A percentile compares a stretch with the other conserved stretches of the same genome.
Evolutionary conservation across 2,329 filamentous ascomycete genomes (phyloP).

Genomic region (Epicoccum sorghinum): DNA sequence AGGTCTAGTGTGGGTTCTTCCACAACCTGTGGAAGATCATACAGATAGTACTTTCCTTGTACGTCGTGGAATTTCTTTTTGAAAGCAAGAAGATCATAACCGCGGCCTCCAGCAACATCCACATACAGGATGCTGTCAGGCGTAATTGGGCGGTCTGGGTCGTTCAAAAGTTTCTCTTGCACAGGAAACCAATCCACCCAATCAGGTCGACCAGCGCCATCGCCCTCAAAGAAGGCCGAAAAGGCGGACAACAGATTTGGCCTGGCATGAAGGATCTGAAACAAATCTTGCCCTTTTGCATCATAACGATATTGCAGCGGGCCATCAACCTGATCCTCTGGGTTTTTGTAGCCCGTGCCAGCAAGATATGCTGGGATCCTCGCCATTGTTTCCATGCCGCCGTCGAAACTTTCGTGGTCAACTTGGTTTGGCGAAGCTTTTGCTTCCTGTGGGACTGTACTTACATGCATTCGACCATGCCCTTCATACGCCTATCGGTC

Average conservation of each 20-base stretch:
- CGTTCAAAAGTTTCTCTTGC: conserved; percentile 2
- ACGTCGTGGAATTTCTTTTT: background rate
- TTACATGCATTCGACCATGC: conserved; percentile 11
- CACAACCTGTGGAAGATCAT: background rate
- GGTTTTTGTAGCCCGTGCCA: conserved; percentile 28
- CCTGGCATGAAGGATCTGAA: background rate
- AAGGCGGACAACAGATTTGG: background rate
- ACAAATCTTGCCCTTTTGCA: background rate
- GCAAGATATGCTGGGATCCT: conserved; percentile 29
- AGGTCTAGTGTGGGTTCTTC: conserved; percentile 1
- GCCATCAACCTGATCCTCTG: conserved; percentile 26
- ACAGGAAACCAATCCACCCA: conserved; percentile 9
- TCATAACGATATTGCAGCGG: conserved; percentile 25
- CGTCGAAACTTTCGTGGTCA: background rate
- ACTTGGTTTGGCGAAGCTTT: background rate
- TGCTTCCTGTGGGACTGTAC: background rate
- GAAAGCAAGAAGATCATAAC: conserved; percentile 15
- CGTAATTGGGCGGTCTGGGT: background rate
- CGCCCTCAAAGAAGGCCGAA: conserved; percentile 4
- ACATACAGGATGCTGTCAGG: conserved; percentile 7
- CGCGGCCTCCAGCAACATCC: conserved; percentile 16
- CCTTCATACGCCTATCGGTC: background rate
- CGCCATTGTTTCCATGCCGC: conserved; percentile 2
- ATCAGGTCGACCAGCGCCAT: conserved; percentile 1
- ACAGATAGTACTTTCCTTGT: background rate